Percentiles rank a stretch among this genome's conserved stretches.
Conservation (phyloP, 345 rosid genomes). For the Psidium guajava region DNA sequence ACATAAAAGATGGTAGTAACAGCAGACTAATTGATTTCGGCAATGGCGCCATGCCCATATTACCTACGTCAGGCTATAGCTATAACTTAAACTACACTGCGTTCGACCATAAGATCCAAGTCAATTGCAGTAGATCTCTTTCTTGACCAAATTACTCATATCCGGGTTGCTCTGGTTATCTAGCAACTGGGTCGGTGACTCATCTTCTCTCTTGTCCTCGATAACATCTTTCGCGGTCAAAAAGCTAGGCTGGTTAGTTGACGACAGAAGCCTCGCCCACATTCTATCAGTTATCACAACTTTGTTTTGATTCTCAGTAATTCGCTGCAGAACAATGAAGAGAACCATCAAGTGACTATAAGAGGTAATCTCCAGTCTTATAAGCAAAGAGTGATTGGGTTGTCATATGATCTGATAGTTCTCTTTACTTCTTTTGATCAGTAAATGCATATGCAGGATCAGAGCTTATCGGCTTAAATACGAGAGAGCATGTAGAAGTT, state of each 20-base stretch:
- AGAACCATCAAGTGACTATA: neutral
- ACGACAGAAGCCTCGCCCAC: slow-evolving; percentile 54
- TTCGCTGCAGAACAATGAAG: slow-evolving; percentile 22
- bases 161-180: slow-evolving; percentile 2
- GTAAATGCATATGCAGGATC: neutral
- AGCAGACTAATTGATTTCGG: neutral
- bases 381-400: neutral
- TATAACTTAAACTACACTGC: neutral
- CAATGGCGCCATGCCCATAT: neutral
- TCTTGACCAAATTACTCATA: slow-evolving; percentile 5
- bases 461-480: neutral
- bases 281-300: slow-evolving; percentile 52
- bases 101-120: neutral
- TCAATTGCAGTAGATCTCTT: slow-evolving; percentile 12
- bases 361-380: neutral
- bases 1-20: neutral
- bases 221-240: slow-evolving; percentile 12
- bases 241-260: slow-evolving; percentile 68
- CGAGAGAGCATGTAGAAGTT: neutral
- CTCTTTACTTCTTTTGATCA: neutral
- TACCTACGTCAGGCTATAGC: neutral
- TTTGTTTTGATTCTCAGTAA: slow-evolving; percentile 36
- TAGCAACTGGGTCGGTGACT: slow-evolving; percentile 7
- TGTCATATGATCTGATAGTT: neutral
- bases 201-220: slow-evolving; percentile 31